Evolutionary conservation across 495 filamentous ascomycete species (phyloP).

Genomic region (Penicillium cosmopolitanum): DNA sequence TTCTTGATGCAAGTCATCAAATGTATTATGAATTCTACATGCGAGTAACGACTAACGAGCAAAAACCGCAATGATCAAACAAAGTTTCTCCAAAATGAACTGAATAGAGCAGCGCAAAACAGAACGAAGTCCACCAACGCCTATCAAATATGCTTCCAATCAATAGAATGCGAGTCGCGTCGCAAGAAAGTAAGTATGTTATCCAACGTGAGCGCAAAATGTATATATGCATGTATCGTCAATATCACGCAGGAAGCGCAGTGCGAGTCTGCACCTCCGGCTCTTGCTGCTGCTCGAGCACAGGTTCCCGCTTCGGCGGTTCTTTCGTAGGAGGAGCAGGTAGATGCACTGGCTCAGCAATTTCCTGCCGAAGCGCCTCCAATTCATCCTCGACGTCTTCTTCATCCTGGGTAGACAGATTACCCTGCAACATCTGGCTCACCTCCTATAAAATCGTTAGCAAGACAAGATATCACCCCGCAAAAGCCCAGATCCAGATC

Average conservation of each 20-base stretch:
- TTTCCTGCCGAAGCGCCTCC: constrained; percentile 73
- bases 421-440: constrained; percentile 83
- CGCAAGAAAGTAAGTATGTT: neutral
- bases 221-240: too few species aligned
- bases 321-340: constrained; percentile 61
- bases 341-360: constrained; percentile 51
- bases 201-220: neutral
- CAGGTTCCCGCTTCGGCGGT: constrained; percentile 30
- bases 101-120: constrained; percentile 8
- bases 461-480: neutral
- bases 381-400: constrained; percentile 98
- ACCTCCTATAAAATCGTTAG: constrained; percentile 64
- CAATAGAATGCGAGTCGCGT: constrained; percentile 17
- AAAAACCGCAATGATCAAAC: constrained; percentile 6
- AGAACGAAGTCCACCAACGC: constrained; percentile 30
- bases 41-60: constrained; percentile 12
- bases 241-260: constrained; percentile 32
- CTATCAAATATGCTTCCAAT: constrained; percentile 27
- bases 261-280: constrained; percentile 37
- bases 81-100: constrained; percentile 19
- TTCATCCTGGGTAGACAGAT: constrained; percentile 89
- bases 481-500: neutral
- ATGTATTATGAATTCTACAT: constrained; percentile 11
- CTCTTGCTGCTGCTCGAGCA: constrained; percentile 28
- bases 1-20: constrained; percentile 1